Evolutionary conservation across 805 yeast genomes (phyloP), one percentile per base, ranked within the genome.

Genomic region (Lachancea quebecensis): DNA sequence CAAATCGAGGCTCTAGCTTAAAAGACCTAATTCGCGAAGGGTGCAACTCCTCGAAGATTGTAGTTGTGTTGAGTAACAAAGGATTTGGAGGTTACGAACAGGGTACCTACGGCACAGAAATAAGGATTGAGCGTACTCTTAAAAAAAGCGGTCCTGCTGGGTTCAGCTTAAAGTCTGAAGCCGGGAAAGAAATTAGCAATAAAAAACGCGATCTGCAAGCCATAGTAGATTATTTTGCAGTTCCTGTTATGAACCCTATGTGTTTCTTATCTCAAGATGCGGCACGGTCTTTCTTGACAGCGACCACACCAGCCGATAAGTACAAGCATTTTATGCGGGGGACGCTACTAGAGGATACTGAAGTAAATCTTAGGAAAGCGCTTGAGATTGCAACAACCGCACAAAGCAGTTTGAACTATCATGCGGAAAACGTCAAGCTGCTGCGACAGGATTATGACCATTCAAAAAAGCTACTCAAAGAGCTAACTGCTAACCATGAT

Each of bases 201-300:
- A 84, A 81, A 55, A 82, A 80, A 48, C 70, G 72, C 28, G 84
- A 81, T 11, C 65, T 93, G 28, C 87, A 79, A 51, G 75, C 74
- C 4, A 81, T 93, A 2, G 65, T 89, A 39, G 80, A 77, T 51
- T 76, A 74, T 50, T 88, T 82, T 58, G 80, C 83, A 38, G 81
- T 91, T 36, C 81, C 86, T 5, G 82, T 93, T 21, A 90, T 81
- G 55, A 93, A 93, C 55, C 96, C 97, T 5, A 78, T 93, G 77
- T 85, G 95, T 1, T 85, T 93, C 57, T 70, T 93, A 41, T 87
- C 95, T 1, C 99, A 93, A 62, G 97, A 93, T 54, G 85, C 82
- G 49, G 98, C 99, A 1, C 78, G 95, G 53, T 84, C 90, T 12
- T 93, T 93, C 59, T 67, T 93, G 50, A 84, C 95, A 0, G 78